These are phyloP conservation scores for Pichia nakasei DNA, from an alignment of 805 yeast species.

Conservation along the genomic window DNA sequence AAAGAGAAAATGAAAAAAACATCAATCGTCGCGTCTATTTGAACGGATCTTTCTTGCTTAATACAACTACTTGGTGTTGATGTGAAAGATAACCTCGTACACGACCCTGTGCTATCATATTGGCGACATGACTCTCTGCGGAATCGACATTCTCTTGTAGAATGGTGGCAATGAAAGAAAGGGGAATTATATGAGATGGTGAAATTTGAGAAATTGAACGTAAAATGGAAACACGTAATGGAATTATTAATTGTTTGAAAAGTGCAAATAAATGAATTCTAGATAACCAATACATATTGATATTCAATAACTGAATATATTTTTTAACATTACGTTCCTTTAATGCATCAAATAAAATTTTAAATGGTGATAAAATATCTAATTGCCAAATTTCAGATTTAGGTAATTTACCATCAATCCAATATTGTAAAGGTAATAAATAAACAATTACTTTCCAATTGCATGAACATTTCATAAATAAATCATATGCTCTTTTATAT, in stretches of 20 bases:
- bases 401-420: neutral
- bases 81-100: neutral
- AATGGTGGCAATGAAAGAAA: neutral
- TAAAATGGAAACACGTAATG: neutral
- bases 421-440: conserved; percentile 2
- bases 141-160: neutral
- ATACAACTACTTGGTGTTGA: neutral
- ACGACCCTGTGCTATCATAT: neutral
- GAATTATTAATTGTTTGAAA: neutral
- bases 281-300: neutral
- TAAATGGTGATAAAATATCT: neutral
- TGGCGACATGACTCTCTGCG: neutral
- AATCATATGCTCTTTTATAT: neutral
- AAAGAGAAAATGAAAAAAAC: too few relatives aligned
- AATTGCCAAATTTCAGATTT: neutral
- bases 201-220: neutral
- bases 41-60: neutral
- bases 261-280: neutral
- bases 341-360: neutral
- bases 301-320: neutral
- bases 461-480: neutral
- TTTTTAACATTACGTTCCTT: neutral
- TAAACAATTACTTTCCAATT: neutral
- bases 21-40: neutral
- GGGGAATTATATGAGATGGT: neutral